Evolutionary conservation across 768 basidiomycete genomes (phyloP), one percentile per base, ranked within the genome.

Genomic region (Leccinum subtestaceum): DNA sequence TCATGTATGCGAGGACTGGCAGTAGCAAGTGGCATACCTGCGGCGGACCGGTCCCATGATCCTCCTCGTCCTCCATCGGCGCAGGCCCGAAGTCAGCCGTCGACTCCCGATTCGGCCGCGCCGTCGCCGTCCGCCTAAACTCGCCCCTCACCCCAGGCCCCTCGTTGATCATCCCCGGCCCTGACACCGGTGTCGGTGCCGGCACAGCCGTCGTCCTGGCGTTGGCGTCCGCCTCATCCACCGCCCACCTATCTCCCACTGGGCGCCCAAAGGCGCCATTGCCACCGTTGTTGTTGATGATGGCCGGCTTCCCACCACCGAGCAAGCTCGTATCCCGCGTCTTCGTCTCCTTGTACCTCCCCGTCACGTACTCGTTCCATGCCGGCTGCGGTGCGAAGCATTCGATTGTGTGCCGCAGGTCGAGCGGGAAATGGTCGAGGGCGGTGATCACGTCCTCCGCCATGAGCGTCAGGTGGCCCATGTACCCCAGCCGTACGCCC

Each of bases 391-490:
- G 91, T 31, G 89, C 88, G 60, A 84, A 86, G 51, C 79, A 77
- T 48, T 82, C 78, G 59, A 97, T 82, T 57, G 79, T 75, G 1
- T 80, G 77, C 25, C 85, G 81, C 23, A 97, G 79, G 31, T 95
- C 93, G 15, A 82, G 78, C 0, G 95, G 93, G 75, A 92, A 95
- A 54, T 91, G 87, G 21, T 93, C 88, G 59, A 98, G 82, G 9
- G 95, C 91, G 57, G 86, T 85, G 70, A 97, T 88, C 19, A 97
- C 87, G 67, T 98, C 96, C 73, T 98, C 97, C 0, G 95, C 88
- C 65, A 99, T 93, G 63, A 98, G 85, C 12, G 90, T 91, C 15
- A 98, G 81, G 72, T 99, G 95, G 0, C 96, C 96, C 96, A 98
- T 98, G 75, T 93, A 96, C 3, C 95, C 95, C 46, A 96, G 73